Base-by-base conservation (phyloP, 768 basidiomycete species). In the Tylopilus balloui region DNA sequence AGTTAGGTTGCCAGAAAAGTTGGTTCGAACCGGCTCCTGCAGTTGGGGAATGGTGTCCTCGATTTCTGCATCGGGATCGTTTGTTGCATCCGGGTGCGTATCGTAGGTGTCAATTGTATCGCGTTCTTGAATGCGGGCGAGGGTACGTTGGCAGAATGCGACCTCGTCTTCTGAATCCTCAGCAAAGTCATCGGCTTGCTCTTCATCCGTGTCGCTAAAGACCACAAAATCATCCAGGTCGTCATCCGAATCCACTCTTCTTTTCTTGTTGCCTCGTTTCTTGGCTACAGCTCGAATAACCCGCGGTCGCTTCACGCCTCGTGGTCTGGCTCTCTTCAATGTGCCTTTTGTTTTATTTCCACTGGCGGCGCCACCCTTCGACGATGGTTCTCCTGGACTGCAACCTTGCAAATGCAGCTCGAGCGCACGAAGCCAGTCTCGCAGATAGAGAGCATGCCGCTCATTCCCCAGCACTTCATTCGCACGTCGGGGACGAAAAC, bases 381-480 rank as follows among this genome's bases (percentile, higher is more conserved):
- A 14, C 24, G 24, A 35, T 3, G 47, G 45, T 41, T 47, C 44
- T 47, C 47, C 50, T 45, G 52, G 34, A 17, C 35, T 41, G 34
- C 43, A 28, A 42, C 40, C 50, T 31, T 38, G 56, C 17, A 77
- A 65, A n/a, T 79, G 77, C 20, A 92, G 58, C 53, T 80, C 78
- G 12, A 89, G 75, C n/a, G 86, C 81, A 21, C 68, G 67, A 41
- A 94, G 73, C 92, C 92, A 94, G 43, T 86, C 79, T 32, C 86
- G 79, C 47, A 94, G 71, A 65, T 84, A 88, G 23, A 73, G 57
- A 1, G 91, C 85, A 42, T 79, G 78, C 9, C 67, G 62, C 63
- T 88, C 82, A 60, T 92, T 93, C 7, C 89, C 89, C 1, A 95
- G 72, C 4, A 92, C 81, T 52, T 93, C 80, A 20, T 78, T 75